phyloP scores from a whole-genome alignment of 2,329 filamentous ascomycete genomes.

The Calonectria hawksworthii region DNA sequence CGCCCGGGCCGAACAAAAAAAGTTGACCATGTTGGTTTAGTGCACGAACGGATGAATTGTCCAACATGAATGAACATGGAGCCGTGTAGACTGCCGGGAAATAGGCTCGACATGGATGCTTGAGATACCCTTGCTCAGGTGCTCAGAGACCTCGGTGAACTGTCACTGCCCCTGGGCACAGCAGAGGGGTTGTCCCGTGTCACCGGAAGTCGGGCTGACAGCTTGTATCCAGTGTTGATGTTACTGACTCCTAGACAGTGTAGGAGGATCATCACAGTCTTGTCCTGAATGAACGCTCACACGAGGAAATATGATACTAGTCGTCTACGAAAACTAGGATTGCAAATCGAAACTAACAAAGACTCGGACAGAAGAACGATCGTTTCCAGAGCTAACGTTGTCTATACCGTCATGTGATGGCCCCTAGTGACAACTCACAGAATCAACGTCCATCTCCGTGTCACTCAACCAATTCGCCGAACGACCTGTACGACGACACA shows the following conservation, averaged over 20 bases:
- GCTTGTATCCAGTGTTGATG: background rate
- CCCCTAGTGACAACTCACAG: background rate
- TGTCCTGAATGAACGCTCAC: no score
- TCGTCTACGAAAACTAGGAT: background rate
- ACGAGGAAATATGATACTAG: background rate
- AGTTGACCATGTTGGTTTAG: background rate
- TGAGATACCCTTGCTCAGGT: background rate
- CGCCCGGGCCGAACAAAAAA: background rate
- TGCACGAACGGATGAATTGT: background rate
- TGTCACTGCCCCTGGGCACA: background rate
- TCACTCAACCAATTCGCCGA: no score
- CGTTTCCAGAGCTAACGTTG: background rate
- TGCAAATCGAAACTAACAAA: background rate
- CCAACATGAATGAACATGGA: background rate
- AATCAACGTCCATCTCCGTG: background rate
- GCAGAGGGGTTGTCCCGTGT: background rate
- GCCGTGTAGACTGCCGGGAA: background rate
- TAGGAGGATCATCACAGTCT: background rate
- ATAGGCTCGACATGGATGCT: background rate
- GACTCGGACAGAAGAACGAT: background rate
- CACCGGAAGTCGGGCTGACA: no score
- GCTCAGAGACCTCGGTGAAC: background rate
- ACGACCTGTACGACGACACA: background rate
- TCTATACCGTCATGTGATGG: background rate
- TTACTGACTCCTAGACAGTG: background rate